Evolutionary conservation across 1,139 yeast species (phyloP), one percentile per base, ranked within the genome.

Genomic region (Scheffersomyces lignicola): DNA sequence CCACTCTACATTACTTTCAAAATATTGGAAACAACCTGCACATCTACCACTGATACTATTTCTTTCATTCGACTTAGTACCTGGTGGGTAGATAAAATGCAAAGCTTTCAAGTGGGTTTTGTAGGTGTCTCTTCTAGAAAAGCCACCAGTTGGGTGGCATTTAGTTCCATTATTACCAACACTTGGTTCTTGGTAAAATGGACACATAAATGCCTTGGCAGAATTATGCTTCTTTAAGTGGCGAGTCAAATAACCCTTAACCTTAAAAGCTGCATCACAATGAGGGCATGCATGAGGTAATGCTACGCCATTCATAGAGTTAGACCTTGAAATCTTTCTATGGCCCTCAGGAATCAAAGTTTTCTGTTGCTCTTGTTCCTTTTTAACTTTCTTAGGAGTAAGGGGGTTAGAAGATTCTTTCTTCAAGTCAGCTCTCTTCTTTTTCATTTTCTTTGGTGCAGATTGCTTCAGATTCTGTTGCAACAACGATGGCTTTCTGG

Each of bases 141-240:
- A 77, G 3, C 78, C 80, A 21, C 83, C 82, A 2, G 76, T 73
- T 26, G 79, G 77, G 52, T 76, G 83, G 49, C 83, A 77, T 45
- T 70, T 65, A 0, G 76, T 65, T 3, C 74, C 76, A 8, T 48
- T 37, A 20, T 26, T 35, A n/a, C 47, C 48, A 24, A 41, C 42
- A 7, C 40, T 34, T n/a, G 60, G 56, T 29, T 68, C 69, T 43
- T 66, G 63, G 49, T 60, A 76, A 52, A 72, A 77, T 2, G 83
- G 83, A 51, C 83, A 77, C 36, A 57, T 52, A 51, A 73, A 77
- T 11, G 81, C 80, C 48, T 75, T 76, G 17, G 66, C 50, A 3
- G 66, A 43, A 37, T 62, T 64, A 49, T 76, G 82, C 47, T 76
- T 77, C 52, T 74, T 76, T 52, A 70, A 51, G 51, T 76, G 81